Evolutionary conservation across 768 basidiomycete species (phyloP).

Genomic region (Lentinula aciculospora): DNA sequence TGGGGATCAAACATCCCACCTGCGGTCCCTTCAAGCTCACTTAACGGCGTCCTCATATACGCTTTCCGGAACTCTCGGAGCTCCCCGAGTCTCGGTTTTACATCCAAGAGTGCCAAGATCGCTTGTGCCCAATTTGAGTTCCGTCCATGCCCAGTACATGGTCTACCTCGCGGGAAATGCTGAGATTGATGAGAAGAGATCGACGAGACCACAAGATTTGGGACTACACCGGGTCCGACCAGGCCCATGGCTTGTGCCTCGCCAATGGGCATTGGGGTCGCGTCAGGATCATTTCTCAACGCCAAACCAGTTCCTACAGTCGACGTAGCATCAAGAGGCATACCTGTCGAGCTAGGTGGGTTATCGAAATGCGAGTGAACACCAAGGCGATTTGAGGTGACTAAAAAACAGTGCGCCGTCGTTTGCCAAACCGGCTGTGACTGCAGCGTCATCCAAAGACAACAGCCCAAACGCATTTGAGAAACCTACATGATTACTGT

Average conservation of each 20-base stretch:
- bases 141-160: constrained; percentile 4
- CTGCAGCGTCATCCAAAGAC: constrained; percentile 69
- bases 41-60: constrained; percentile 65
- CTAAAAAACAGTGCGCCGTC: constrained; percentile 65
- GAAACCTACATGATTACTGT: constrained; percentile 33
- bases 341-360: background rate
- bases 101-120: constrained; percentile 11
- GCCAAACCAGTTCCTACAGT: background rate
- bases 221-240: background rate
- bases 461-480: constrained; percentile 68
- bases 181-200: background rate
- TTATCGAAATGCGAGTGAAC: constrained; percentile 10
- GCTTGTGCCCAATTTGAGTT: background rate
- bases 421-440: constrained; percentile 52
- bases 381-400: constrained; percentile 15
- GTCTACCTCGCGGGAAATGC: background rate
- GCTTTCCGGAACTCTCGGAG: constrained; percentile 70
- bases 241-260: constrained; percentile 12
- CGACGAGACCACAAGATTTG: background rate
- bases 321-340: background rate
- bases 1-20: constrained; percentile 8
- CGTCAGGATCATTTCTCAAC: constrained; percentile 31
- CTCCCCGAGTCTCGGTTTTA: constrained; percentile 38
- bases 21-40: constrained; percentile 23
- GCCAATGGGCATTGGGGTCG: constrained; percentile 40